These are phyloP conservation scores for Aspergillus intermedius DNA, from an alignment of 2,329 filamentous ascomycete genomes.

Conservation along the genomic window DNA sequence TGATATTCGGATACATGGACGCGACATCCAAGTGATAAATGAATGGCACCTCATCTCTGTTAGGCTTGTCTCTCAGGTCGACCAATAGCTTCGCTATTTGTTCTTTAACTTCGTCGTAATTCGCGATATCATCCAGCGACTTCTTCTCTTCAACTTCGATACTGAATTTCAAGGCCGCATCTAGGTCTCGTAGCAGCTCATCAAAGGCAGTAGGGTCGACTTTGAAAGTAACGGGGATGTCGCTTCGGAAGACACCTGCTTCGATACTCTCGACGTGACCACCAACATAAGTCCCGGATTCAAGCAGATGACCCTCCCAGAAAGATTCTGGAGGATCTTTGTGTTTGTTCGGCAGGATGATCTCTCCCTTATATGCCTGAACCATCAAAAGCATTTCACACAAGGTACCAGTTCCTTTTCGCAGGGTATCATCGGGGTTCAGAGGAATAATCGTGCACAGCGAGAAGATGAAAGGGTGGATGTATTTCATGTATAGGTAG, in stretches of 20 bases:
- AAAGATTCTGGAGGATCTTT: conserved; percentile 85
- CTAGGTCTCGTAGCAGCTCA: conserved; percentile 77
- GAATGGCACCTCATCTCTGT: conserved; percentile 74
- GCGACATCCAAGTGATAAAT: conserved; percentile 99
- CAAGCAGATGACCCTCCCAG: conserved; percentile 91
- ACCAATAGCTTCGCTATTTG: conserved; percentile 69
- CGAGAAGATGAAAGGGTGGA: conserved; percentile 99
- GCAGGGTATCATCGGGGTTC: conserved; percentile 82
- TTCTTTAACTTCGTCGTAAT: conserved; percentile 76
- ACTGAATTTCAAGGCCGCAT: conserved; percentile 82
- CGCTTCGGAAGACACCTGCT: conserved; percentile 89
- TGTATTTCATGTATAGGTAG: conserved; percentile 99
- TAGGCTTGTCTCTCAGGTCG: conserved; percentile 72
- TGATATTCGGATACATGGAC: conserved; percentile 99
- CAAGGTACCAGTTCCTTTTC: conserved; percentile 96
- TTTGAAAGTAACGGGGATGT: conserved; percentile 90
- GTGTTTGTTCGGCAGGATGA: conserved; percentile 94
- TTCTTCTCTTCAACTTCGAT: conserved; percentile 80
- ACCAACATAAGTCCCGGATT: conserved; percentile 96
- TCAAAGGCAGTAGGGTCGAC: conserved; percentile 86
- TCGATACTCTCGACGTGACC: conserved; percentile 99
- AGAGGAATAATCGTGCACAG: conserved; percentile 93
- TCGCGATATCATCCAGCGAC: conserved; percentile 67
- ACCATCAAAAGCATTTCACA: conserved; percentile 99
- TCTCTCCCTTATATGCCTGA: conserved; percentile 85